Evolutionary conservation across 2,329 filamentous ascomycete species (phyloP).

Genomic region (Pseudogymnoascus sp.): DNA sequence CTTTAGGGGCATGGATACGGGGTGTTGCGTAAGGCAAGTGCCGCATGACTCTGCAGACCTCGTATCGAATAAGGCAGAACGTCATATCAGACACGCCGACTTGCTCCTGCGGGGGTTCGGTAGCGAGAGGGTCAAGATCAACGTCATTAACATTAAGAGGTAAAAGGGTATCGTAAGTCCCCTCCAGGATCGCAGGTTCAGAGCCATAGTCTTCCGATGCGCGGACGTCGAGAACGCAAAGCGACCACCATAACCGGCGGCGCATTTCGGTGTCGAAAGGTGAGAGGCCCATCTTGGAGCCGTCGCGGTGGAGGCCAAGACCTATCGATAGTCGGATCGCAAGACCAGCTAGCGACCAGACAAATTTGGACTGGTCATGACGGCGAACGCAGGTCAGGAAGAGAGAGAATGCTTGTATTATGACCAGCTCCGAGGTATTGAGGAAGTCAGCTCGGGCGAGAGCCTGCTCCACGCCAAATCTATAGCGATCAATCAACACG

Average conservation of each 20-base stretch:
- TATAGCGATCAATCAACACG: slow-evolving; percentile 38
- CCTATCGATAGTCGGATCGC: slow-evolving; percentile 50
- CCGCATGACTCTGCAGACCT: slow-evolving; percentile 24
- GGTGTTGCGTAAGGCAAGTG: slow-evolving; percentile 13
- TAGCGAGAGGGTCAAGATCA: slow-evolving; percentile 34
- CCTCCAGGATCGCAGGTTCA: slow-evolving; percentile 48
- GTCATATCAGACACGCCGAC: slow-evolving; percentile 32
- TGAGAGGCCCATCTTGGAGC: slow-evolving; percentile 41
- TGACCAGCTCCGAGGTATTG: slow-evolving; percentile 43
- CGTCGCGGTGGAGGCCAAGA: slow-evolving; percentile 52
- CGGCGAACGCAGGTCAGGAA: slow-evolving; percentile 47
- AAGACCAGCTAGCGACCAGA: slow-evolving; percentile 51
- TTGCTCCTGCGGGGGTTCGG: slow-evolving; percentile 17
- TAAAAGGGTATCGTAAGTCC: slow-evolving; percentile 49
- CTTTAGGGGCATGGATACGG: slow-evolving; percentile 12
- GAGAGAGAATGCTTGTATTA: slow-evolving; percentile 46
- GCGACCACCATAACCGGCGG: slow-evolving; percentile 50
- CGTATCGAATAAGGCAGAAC: slow-evolving; percentile 29
- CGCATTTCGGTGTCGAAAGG: slow-evolving; percentile 55
- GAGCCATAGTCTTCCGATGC: slow-evolving; percentile 55
- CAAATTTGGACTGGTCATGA: slow-evolving; percentile 32
- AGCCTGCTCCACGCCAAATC: slow-evolving; percentile 45
- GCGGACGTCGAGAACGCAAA: slow-evolving; percentile 50
- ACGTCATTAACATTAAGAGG: slow-evolving; percentile 41
- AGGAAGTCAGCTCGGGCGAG: slow-evolving; percentile 47